phyloP scores from a whole-genome alignment of 2,329 filamentous ascomycete species.

The Microsporum canis region DNA sequence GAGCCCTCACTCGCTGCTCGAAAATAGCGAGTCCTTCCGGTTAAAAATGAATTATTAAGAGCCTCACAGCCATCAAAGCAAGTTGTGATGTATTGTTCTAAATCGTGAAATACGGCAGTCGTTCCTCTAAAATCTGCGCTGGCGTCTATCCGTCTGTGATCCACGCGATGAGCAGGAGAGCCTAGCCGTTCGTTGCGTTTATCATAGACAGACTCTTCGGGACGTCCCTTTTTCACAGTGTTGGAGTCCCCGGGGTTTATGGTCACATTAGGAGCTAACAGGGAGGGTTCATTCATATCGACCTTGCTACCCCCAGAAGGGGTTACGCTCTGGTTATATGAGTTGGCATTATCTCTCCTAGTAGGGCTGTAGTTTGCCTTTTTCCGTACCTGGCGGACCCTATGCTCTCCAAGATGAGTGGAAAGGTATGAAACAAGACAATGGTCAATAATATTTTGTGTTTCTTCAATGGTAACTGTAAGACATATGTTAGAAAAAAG shows the following conservation, averaged over 20 bases:
- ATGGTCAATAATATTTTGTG: slow-evolving; percentile 9
- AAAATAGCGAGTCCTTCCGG: slow-evolving; percentile 33
- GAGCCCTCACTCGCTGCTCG: slow-evolving; percentile 37
- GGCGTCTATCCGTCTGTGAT: not conserved
- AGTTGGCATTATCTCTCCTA: not conserved
- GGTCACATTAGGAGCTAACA: not conserved
- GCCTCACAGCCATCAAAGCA: slow-evolving; percentile 59
- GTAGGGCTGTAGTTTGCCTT: not conserved
- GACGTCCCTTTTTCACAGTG: not conserved
- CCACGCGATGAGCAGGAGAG: not conserved
- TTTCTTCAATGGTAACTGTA: slow-evolving; percentile 11
- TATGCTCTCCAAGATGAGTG: not conserved
- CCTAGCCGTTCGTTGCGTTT: not conserved
- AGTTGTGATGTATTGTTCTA: slow-evolving; percentile 65
- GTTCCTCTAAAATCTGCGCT: slow-evolving; percentile 11
- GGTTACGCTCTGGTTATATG: not conserved
- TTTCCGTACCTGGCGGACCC: not conserved
- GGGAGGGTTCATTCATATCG: not conserved
- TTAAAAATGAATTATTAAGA: slow-evolving; percentile 66
- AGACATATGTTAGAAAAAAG: not conserved
- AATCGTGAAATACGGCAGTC: slow-evolving; percentile 51
- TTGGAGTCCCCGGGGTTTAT: not conserved
- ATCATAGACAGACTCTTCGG: not conserved
- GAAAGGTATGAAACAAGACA: slow-evolving; percentile 6
- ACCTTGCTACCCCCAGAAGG: not conserved